phyloP scores from a whole-genome alignment of 345 rosid species.

The Turritis glabra region DNA sequence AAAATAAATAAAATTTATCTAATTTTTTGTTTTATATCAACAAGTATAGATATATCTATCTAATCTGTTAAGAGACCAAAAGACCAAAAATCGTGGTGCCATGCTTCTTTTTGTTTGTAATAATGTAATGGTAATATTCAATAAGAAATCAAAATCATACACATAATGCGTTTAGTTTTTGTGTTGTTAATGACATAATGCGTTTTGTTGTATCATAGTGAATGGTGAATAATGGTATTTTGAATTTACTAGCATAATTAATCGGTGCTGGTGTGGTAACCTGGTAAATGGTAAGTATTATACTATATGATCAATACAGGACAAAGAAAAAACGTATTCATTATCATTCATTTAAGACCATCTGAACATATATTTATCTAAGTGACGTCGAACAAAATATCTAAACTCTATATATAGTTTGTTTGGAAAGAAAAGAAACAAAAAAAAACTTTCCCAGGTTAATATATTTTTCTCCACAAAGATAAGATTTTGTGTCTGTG shows the following conservation, averaged over 20 bases:
- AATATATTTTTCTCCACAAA: too few species aligned
- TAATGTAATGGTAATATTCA: background rate
- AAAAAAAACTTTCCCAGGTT: too few species aligned
- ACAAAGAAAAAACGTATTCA: background rate
- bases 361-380: background rate
- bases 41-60: background rate
- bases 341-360: background rate
- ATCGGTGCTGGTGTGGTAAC: background rate
- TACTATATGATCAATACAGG: background rate
- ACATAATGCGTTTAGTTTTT: background rate
- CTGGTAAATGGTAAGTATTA: too few species aligned
- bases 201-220: conserved; percentile 1
- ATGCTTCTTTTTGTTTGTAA: background rate
- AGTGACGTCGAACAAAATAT: background rate
- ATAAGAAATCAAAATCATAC: background rate
- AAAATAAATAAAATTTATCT: background rate
- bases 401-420: too few species aligned
- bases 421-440: too few species aligned
- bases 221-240: background rate
- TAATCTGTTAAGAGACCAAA: background rate
- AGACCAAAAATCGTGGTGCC: background rate
- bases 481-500: too few species aligned
- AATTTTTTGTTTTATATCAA: background rate
- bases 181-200: background rate
- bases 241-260: background rate